Evolutionary conservation across 306 rosid genomes (phyloP).

Genomic region (Rubus idaeus): DNA sequence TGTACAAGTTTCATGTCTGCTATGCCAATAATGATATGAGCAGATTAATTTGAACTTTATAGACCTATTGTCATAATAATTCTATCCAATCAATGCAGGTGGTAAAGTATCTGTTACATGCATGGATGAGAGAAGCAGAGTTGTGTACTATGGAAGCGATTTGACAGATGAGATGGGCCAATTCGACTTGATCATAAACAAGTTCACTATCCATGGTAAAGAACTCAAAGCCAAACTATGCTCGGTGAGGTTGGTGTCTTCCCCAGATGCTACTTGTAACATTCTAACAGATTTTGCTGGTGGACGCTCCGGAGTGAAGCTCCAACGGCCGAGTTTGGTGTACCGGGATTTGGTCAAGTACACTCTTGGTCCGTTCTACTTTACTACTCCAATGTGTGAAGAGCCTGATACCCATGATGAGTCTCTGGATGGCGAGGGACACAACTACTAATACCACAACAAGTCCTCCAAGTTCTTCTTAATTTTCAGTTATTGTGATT

Average conservation of each 20-base stretch:
- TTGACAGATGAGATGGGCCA: slow-evolving; percentile 64
- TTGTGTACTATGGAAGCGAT: slow-evolving; percentile 63
- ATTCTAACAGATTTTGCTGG: slow-evolving; percentile 60
- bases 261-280: slow-evolving; percentile 71
- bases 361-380: slow-evolving; percentile 51
- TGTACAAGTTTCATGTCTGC: background rate
- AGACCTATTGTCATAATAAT: background rate
- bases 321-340: slow-evolving; percentile 39
- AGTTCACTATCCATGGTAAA: slow-evolving; percentile 35
- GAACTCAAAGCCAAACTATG: slow-evolving; percentile 47
- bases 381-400: slow-evolving; percentile 70
- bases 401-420: slow-evolving; percentile 36
- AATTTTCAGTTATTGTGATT: too few relatives aligned
- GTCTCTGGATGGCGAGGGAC: background rate
- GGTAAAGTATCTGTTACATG: slow-evolving; percentile 67
- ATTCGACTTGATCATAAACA: slow-evolving; percentile 43
- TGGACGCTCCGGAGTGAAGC: slow-evolving; percentile 57
- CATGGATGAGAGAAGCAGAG: slow-evolving; percentile 61
- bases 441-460: background rate
- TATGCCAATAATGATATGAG: background rate
- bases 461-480: too few relatives aligned
- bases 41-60: background rate
- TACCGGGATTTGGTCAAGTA: slow-evolving; percentile 51
- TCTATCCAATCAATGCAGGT: slow-evolving; percentile 29
- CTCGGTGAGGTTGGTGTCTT: slow-evolving; percentile 64